Conservation (phyloP, 1,284 basidiomycete genomes). For the Pseudozyma pruni region DNA sequence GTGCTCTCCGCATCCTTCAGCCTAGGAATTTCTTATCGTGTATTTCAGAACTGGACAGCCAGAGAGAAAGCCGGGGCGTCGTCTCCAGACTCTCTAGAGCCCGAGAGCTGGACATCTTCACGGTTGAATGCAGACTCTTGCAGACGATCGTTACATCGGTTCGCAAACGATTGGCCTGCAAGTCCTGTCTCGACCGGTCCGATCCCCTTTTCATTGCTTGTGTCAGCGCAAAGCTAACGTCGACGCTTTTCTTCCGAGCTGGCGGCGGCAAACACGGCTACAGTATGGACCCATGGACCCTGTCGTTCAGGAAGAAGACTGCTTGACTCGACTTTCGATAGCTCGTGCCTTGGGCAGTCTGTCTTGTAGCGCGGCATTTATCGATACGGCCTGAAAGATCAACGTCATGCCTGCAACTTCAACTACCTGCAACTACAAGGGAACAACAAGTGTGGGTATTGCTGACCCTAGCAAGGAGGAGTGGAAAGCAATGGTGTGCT, state of each 20-base stretch:
- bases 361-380: too few species aligned
- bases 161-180: neutral
- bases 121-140: constrained; percentile 1
- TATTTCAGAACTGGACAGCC: neutral
- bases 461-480: constrained; percentile 17
- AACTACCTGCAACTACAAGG: too few species aligned
- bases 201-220: constrained; percentile 6
- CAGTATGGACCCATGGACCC: constrained; percentile 12
- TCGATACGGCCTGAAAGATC: too few species aligned
- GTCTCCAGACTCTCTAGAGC: constrained; percentile 29
- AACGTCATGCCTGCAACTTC: too few species aligned
- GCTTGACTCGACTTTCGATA: neutral
- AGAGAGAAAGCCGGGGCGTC: too few species aligned
- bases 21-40: constrained; percentile 7
- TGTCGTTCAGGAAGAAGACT: constrained; percentile 14
- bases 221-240: constrained; percentile 9
- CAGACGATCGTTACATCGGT: neutral
- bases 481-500: constrained; percentile 21
- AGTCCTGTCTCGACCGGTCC: constrained; percentile 21
- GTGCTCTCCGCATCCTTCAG: constrained; percentile 23
- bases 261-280: constrained; percentile 16
- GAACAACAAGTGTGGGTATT: too few species aligned
- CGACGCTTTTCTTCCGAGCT: constrained; percentile 9
- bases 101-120: constrained; percentile 3
- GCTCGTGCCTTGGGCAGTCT: too few species aligned